Evolutionary conservation across 768 basidiomycete species (phyloP).

Genomic region (Auricularia heimuer): DNA sequence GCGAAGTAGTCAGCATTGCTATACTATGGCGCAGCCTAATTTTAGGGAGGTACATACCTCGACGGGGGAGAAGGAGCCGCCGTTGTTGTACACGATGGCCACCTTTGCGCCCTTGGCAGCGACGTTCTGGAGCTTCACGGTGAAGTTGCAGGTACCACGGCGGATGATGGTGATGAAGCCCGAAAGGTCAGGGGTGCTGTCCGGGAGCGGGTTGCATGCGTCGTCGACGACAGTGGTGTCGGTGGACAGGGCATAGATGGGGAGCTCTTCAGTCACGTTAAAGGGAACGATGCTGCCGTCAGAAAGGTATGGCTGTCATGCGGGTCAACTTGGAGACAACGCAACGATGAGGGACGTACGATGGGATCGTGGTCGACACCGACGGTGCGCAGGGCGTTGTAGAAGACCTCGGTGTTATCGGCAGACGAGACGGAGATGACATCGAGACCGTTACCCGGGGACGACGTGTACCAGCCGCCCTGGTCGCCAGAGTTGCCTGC

Average conservation of each 20-base stretch:
- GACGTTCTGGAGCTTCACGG: slow-evolving; percentile 17
- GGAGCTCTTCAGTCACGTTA: slow-evolving; percentile 17
- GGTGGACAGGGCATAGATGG: slow-evolving; percentile 24
- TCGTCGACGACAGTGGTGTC: slow-evolving; percentile 17
- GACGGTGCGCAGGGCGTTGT: slow-evolving; percentile 5
- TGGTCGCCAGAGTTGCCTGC: slow-evolving; percentile 25
- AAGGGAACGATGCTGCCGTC: slow-evolving; percentile 12
- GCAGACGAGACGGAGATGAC: slow-evolving; percentile 22
- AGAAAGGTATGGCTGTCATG: slow-evolving; percentile 1
- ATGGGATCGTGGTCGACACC: slow-evolving; percentile 7
- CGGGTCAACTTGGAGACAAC: too few species aligned
- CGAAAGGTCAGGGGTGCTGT: slow-evolving; percentile 19
- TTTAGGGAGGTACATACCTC: not conserved
- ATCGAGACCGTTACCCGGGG: slow-evolving; percentile 21
- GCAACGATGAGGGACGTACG: not conserved
- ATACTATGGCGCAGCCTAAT: not conserved
- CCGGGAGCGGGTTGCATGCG: slow-evolving; percentile 24
- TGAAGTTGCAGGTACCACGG: slow-evolving; percentile 24
- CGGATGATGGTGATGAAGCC: slow-evolving; percentile 24
- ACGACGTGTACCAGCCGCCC: slow-evolving; percentile 25
- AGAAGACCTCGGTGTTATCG: slow-evolving; percentile 7
- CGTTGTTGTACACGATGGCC: slow-evolving; percentile 11
- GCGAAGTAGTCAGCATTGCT: not conserved
- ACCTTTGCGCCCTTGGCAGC: slow-evolving; percentile 13
- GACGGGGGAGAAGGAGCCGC: slow-evolving; percentile 1